These are phyloP conservation scores for Quercus phellos DNA, from an alignment of 331 rosid genomes.

Conservation along the genomic window DNA sequence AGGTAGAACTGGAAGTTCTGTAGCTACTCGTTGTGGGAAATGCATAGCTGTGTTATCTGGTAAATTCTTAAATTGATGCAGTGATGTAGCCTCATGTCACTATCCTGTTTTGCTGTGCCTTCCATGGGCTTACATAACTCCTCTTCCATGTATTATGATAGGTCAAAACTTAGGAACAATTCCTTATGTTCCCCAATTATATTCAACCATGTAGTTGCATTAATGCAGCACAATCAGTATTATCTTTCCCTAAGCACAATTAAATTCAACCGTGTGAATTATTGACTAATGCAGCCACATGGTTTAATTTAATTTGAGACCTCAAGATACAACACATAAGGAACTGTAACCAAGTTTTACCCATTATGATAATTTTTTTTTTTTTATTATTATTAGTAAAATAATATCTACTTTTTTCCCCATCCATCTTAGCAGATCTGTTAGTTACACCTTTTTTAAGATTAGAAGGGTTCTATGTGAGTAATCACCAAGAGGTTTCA, in stretches of 20 bases:
- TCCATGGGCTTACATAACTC: not conserved
- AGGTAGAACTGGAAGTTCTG: not conserved
- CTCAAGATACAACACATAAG: too few relatives aligned
- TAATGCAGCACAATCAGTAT: too few relatives aligned
- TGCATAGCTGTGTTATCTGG: not conserved
- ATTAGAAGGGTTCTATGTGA: not conserved
- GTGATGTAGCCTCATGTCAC: not conserved
- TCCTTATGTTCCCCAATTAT: too few relatives aligned
- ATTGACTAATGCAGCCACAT: too few relatives aligned
- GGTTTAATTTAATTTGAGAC: too few relatives aligned
- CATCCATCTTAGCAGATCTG: not conserved
- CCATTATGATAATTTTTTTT: too few relatives aligned
- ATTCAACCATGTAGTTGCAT: too few relatives aligned
- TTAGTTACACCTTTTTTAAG: not conserved
- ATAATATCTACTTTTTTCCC: not conserved
- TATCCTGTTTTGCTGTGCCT: not conserved
- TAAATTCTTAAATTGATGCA: not conserved
- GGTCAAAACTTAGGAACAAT: too few relatives aligned
- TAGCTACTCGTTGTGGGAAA: not conserved
- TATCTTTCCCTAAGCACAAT: too few relatives aligned
- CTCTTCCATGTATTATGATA: constrained; percentile 3
- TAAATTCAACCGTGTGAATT: too few relatives aligned
- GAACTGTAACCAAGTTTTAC: too few relatives aligned
- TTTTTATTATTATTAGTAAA: not conserved
- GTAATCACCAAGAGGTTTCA: not conserved